phyloP scores from a whole-genome alignment of 2,329 filamentous ascomycete species.

The Epichloe glyceriae region DNA sequence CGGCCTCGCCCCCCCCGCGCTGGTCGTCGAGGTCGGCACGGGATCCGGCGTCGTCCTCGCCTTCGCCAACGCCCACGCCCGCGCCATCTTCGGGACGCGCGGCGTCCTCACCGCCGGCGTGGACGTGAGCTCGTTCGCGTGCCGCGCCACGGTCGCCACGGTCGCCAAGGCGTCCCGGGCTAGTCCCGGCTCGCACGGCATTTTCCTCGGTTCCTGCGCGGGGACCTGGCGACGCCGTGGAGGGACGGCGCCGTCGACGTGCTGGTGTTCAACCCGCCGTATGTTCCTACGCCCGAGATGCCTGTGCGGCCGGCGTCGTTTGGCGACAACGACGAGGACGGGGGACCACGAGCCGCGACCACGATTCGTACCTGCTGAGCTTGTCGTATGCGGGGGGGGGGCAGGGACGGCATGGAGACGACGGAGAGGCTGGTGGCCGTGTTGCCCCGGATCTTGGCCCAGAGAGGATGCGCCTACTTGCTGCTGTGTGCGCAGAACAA shows the following conservation, averaged over 20 bases:
- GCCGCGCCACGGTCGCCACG: constrained; percentile 59
- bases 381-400: constrained; percentile 83
- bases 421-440: constrained; percentile 65
- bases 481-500: constrained; percentile 84
- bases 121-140: constrained; percentile 80
- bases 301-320: constrained; percentile 37
- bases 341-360: constrained; percentile 45
- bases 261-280: constrained; percentile 92
- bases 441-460: constrained; percentile 50
- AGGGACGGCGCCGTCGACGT: constrained; percentile 54
- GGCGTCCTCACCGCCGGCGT: constrained; percentile 61
- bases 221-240: constrained; percentile 56
- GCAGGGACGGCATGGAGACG: constrained; percentile 83
- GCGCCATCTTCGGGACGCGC: constrained; percentile 56
- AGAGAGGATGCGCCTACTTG: constrained; percentile 72
- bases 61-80: constrained; percentile 68
- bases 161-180: constrained; percentile 33
- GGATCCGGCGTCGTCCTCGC: constrained; percentile 91
- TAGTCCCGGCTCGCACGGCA: constrained; percentile 25
- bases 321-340: constrained; percentile 8
- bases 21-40: constrained; percentile 76
- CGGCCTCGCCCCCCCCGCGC: constrained; percentile 36
- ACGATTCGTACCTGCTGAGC: constrained; percentile 70
- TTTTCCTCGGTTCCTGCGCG: constrained; percentile 53
- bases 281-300: constrained; percentile 73